Base-by-base conservation (phyloP, 2,329 filamentous ascomycete species). In the Epichloe sylvatica region DNA sequence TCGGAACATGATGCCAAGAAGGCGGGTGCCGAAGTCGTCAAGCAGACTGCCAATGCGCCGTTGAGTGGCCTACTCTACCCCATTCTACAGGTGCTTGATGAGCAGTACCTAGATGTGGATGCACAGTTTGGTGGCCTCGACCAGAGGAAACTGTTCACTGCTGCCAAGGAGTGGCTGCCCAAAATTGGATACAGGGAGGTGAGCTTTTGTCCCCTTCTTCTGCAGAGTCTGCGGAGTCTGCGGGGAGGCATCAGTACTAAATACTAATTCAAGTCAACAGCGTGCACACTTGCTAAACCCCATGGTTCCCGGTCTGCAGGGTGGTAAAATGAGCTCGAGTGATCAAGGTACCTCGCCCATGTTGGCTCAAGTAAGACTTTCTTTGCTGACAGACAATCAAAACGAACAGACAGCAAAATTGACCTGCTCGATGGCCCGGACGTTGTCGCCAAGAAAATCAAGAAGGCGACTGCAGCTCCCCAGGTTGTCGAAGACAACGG, bases 11-110 rank as follows among this genome's bases (percentile, higher is more conserved):
- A 92, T 61, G 87, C 89, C 15, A 87, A 89, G 68, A 92, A 88
- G 68, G 90, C 91, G 0, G 91, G 91, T 38, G 86, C 88, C 2
- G 92, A 97, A 67, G 80, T 97, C 7, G 91, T 98, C 56, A 97
- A 97, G 75, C 89, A 97, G 71, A 81, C 84, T 3, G 77, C 79
- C 50, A 89, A 91, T 60, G 78, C 84, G 6, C 77, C 84, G 1
- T 65, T 91, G 40, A 81, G 67, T 45, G 67, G 67, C 25, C 60
- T 69, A 2, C 59, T 70, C 46, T 70, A 70, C 61, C 68, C 68
- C 8, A 60, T 69, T 11, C 56, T 98, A 68, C 92, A 97, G 68
- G 86, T 86, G 1, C 71, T 97, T 44, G 91, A 97, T 61, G 91
- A 97, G 70, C 77, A 92, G 70, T 81, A 96, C 72, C 73, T 98